These are phyloP conservation scores for Solioccasus polychromus DNA, from an alignment of 768 basidiomycete species.

Conservation along the genomic window DNA sequence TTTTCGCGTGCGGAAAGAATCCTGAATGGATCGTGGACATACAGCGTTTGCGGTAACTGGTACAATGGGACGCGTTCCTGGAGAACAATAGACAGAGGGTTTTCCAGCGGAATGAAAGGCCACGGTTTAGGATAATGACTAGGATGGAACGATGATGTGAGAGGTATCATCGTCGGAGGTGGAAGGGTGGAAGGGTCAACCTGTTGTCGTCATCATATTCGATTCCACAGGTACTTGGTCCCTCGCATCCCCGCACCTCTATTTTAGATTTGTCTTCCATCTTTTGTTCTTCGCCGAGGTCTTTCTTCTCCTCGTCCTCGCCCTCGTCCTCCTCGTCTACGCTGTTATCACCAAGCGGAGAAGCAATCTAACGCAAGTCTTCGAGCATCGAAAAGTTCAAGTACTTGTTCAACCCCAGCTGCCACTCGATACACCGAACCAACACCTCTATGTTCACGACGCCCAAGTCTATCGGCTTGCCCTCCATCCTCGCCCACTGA, in stretches of 20 bases:
- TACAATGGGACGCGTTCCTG: constrained; percentile 34
- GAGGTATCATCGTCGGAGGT: constrained; percentile 5
- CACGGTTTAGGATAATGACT: constrained; percentile 39
- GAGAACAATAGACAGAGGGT: constrained; percentile 21
- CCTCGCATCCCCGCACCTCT: no score
- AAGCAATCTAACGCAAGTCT: not conserved
- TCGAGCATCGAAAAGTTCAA: not conserved
- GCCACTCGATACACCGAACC: constrained; percentile 7
- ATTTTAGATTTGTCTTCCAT: no score
- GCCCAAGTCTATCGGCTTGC: constrained; percentile 14
- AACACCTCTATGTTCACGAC: constrained; percentile 16
- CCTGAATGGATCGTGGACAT: constrained; percentile 44
- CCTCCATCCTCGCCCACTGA: constrained; percentile 24
- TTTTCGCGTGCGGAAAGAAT: constrained; percentile 22
- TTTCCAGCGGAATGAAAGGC: constrained; percentile 38
- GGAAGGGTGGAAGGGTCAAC: not conserved
- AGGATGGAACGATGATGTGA: constrained; percentile 30
- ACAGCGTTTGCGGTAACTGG: constrained; percentile 38
- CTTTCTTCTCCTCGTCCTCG: no score
- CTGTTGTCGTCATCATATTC: not conserved
- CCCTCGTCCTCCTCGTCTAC: no score
- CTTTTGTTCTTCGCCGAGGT: not conserved
- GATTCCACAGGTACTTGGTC: no score
- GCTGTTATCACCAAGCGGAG: no score
- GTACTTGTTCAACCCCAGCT: not conserved